Base-by-base conservation (phyloP, 805 yeast genomes). In the Starmerella cellae region DNA sequence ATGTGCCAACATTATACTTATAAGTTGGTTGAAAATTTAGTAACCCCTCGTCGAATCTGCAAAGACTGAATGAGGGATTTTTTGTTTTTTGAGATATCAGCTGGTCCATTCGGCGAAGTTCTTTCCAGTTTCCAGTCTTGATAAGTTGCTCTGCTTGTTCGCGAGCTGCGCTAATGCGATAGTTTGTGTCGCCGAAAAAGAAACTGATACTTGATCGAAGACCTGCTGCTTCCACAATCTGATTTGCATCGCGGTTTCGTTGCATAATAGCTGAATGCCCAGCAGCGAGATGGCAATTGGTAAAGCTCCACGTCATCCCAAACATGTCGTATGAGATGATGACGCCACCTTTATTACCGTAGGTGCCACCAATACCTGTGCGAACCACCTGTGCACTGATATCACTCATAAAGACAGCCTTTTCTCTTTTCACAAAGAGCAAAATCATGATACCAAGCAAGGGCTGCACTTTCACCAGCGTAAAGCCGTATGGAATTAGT, bases 141-240 rank as follows among this genome's bases (percentile, higher is more conserved):
- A 82, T 70, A n/a, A 67, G 50, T 32, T 62, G 59, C 48, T 84
- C 66, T 1, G 82, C 94, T 20, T 73, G 72, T 16, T 79, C 88
- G 49, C 82, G 80, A 0, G 78, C 70, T 52, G 82, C 63, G 29
- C 74, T 65, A 32, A 91, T 76, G 50, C 98, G 69, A 60, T 79
- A 91, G 58, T 91, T 91, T 61, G 93, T 77, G 60, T 91, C 98
- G 6, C 98, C 98, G 61, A 82, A 68, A 85, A 95, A 84, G 14
- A 91, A 73, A 14, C 87, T 70, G 18, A 77, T 74, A 54, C 88
- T 95, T 54, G 81, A 91, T 52, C 84, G 94, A 39, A 71, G 68
- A 3, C 84, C 73, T 30, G 48, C 46, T 16, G 48, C 49, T 2
- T 18, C 47, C 40, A 77, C 68, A 26, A 91, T 78, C 1, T 87